Conservation (phyloP, 75 land plant genomes). For the Sequoia sempervirens region DNA sequence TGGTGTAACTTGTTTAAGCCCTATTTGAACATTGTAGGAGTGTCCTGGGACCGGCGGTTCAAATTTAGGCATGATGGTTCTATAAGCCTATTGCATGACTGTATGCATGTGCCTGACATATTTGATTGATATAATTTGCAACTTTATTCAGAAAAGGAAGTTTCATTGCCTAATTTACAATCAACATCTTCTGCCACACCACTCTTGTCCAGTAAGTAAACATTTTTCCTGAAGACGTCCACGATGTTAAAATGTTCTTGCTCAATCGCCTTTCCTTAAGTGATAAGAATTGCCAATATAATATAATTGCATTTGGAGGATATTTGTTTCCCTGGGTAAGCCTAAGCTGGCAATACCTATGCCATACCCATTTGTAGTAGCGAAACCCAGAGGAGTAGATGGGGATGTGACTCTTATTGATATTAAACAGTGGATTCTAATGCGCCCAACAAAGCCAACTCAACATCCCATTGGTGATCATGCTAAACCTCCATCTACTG, state of each 20-base stretch:
- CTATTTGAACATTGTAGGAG: neutral
- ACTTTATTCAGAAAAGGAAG: neutral
- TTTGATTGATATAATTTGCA: neutral
- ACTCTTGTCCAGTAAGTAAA: neutral
- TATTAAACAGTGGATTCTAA: conserved; percentile 60
- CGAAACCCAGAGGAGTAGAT: conserved; percentile 69
- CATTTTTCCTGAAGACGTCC: neutral
- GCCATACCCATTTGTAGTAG: conserved; percentile 71
- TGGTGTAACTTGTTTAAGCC: neutral
- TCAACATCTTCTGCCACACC: neutral
- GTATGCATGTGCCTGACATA: neutral
- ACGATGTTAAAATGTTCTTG: neutral
- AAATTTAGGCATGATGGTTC: conserved; percentile 3
- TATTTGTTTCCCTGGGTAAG: conserved; percentile 9
- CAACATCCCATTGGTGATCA: conserved; percentile 52
- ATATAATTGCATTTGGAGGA: conserved; percentile 6
- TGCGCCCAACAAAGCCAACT: conserved; percentile 52
- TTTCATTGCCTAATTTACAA: neutral
- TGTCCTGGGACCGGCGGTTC: neutral
- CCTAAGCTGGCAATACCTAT: conserved; percentile 25
- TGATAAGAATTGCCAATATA: neutral
- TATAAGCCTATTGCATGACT: neutral
- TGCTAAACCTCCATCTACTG: conserved; percentile 22
- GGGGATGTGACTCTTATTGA: conserved; percentile 71
- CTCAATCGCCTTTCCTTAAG: neutral